Percentiles rank a stretch among this genome's conserved stretches.
Conservation (phyloP, 1,284 basidiomycete species). For the Melanopsichium pennsylvanicum region DNA sequence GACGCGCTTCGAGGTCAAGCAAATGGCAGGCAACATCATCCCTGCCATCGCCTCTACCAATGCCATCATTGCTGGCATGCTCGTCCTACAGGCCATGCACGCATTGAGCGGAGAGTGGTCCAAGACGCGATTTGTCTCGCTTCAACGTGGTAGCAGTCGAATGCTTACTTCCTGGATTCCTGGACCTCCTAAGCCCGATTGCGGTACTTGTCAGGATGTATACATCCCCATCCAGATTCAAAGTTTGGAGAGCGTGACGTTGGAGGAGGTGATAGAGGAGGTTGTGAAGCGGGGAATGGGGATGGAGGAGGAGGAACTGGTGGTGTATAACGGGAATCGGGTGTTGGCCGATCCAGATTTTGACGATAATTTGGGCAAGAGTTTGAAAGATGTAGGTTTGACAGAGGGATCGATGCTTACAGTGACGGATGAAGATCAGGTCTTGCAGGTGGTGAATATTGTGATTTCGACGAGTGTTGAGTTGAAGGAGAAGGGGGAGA, state of each 20-base stretch:
- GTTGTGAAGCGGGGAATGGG: slow-evolving; percentile 69
- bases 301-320: slow-evolving; percentile 64
- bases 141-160: slow-evolving; percentile 36
- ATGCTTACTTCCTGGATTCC: slow-evolving; percentile 35
- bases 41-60: slow-evolving; percentile 99
- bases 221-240: slow-evolving; percentile 74
- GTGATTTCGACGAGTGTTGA: slow-evolving; percentile 20
- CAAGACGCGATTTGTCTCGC: slow-evolving; percentile 37
- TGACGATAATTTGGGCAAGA: slow-evolving; percentile 80
- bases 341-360: slow-evolving; percentile 86
- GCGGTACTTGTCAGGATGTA: slow-evolving; percentile 84
- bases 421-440: slow-evolving; percentile 81
- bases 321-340: slow-evolving; percentile 78
- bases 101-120: slow-evolving; percentile 69
- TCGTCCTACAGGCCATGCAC: slow-evolving; percentile 89
- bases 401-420: slow-evolving; percentile 81
- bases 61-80: slow-evolving; percentile 91
- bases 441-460: slow-evolving; percentile 44
- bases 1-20: slow-evolving; percentile 97
- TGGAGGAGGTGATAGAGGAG: slow-evolving; percentile 76
- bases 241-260: slow-evolving; percentile 75
- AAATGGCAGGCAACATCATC: slow-evolving; percentile 97
- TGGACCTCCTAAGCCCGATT: slow-evolving; percentile 66
- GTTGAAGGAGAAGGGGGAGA: not conserved
- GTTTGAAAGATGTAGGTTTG: slow-evolving; percentile 74